Conservation (phyloP, 768 basidiomycete genomes). For the Tricholoma furcatifolium region DNA sequence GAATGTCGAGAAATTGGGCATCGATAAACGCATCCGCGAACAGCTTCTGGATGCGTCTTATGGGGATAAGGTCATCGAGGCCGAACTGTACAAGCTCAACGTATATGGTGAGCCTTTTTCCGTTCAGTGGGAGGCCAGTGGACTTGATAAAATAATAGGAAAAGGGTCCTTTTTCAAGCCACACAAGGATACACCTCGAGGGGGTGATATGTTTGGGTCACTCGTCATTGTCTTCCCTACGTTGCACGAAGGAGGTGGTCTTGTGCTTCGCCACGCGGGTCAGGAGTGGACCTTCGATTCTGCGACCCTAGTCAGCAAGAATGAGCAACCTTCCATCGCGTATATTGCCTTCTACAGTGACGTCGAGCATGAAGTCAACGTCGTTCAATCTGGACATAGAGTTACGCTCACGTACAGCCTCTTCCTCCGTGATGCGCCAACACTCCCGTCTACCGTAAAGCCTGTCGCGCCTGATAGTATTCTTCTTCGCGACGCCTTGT, state of each 20-base stretch:
- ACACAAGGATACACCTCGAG: too few species aligned
- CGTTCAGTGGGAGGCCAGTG: constrained; percentile 50
- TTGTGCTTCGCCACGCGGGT: constrained; percentile 38
- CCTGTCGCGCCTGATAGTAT: too few species aligned
- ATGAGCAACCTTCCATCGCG: not conserved
- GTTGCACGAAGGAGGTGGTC: constrained; percentile 41
- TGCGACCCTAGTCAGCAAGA: not conserved
- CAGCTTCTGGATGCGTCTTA: constrained; percentile 18
- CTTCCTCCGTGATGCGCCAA: constrained; percentile 4
- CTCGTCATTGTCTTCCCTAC: constrained; percentile 51
- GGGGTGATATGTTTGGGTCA: too few species aligned
- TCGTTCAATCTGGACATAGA: too few species aligned
- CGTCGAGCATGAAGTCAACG: too few species aligned
- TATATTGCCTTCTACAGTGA: too few species aligned
- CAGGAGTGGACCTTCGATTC: too few species aligned
- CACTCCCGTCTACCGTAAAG: constrained; percentile 24
- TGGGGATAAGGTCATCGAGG: constrained; percentile 9
- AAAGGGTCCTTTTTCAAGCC: too few species aligned
- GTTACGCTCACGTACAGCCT: too few species aligned
- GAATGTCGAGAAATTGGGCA: constrained; percentile 7
- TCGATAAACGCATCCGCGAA: not conserved
- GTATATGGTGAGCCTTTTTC: constrained; percentile 41
- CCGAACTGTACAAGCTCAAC: too few species aligned
- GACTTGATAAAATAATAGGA: constrained; percentile 44
- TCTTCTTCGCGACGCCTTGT: too few species aligned